A percentile compares a stretch with the other conserved stretches of the same genome.
These are phyloP conservation scores for Candida incommunis DNA, from an alignment of 805 yeast species.

Conservation along the genomic window DNA sequence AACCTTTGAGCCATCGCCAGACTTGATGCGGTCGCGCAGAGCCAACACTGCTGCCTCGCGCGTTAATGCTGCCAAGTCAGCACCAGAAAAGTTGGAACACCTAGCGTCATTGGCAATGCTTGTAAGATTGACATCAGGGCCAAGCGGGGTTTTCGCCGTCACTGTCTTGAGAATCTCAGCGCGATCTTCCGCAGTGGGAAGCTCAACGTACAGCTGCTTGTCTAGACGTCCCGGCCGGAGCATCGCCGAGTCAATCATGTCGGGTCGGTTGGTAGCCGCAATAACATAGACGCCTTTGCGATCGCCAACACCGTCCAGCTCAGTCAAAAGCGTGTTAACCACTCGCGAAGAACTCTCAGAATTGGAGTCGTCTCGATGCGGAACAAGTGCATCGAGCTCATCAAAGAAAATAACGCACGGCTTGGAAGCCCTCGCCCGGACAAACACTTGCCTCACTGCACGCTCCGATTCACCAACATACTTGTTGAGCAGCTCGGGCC, in stretches of 20 bases:
- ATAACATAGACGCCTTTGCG: constrained; percentile 86
- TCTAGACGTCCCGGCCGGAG: constrained; percentile 92
- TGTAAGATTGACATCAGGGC: constrained; percentile 42
- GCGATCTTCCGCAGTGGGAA: constrained; percentile 70
- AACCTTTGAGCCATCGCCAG: constrained; percentile 23
- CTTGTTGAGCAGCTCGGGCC: constrained; percentile 88
- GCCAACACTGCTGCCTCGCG: constrained; percentile 92
- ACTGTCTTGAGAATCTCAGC: constrained; percentile 70
- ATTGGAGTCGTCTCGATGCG: constrained; percentile 76
- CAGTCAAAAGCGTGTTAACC: constrained; percentile 87
- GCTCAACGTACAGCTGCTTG: constrained; percentile 79
- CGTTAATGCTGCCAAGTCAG: constrained; percentile 82
- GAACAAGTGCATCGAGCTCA: constrained; percentile 91
- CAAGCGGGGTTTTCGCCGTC: constrained; percentile 62
- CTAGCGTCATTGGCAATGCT: constrained; percentile 59
- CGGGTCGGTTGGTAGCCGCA: constrained; percentile 96
- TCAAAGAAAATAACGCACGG: constrained; percentile 95
- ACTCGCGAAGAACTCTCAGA: constrained; percentile 88
- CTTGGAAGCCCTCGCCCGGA: constrained; percentile 80
- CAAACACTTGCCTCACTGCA: constrained; percentile 85
- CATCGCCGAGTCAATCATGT: constrained; percentile 98
- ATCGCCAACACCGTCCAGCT: constrained; percentile 87
- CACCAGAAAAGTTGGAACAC: constrained; percentile 88
- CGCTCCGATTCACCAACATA: constrained; percentile 95
- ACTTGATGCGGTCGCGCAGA: constrained; percentile 33